Conservation (phyloP, 108 stramenopile species). For the Fistulifera solaris region DNA sequence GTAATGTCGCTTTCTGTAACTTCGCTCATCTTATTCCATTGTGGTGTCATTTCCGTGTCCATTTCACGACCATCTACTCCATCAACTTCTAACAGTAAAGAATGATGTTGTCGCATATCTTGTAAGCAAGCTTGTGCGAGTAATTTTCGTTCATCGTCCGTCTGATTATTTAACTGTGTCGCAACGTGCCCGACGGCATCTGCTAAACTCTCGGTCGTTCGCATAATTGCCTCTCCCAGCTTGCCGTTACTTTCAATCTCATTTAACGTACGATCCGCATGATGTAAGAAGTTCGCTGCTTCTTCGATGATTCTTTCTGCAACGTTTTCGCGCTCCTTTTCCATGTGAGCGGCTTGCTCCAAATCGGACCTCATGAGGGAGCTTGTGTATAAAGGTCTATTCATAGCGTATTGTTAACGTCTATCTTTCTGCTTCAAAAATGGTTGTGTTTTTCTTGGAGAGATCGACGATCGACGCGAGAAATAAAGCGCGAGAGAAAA, state of each 20-base stretch:
- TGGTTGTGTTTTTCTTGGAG: too few relatives aligned
- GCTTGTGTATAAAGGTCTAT: too few relatives aligned
- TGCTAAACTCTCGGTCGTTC: conserved; percentile 62
- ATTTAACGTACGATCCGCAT: neutral
- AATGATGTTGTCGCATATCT: conserved; percentile 13
- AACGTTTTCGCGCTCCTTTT: neutral
- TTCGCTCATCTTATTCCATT: neutral
- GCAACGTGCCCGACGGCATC: conserved; percentile 51
- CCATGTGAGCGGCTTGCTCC: neutral
- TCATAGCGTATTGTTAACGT: too few relatives aligned
- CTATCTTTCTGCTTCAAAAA: too few relatives aligned
- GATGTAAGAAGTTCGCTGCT: neutral
- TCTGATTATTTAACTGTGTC: conserved; percentile 39
- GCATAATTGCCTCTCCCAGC: conserved; percentile 49
- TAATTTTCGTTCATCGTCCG: conserved; percentile 21
- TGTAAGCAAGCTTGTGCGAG: conserved; percentile 37
- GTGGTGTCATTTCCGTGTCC: neutral
- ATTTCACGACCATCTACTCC: neutral
- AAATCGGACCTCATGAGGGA: neutral
- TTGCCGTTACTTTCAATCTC: conserved; percentile 13
- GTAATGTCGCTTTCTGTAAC: conserved; percentile 34
- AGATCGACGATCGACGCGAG: too few relatives aligned
- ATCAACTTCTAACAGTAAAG: neutral
- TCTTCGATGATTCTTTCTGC: neutral
- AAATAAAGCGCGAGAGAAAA: too few relatives aligned